A percentile compares a stretch with the other conserved stretches of the same genome.
These are phyloP conservation scores for Mycena metata DNA, from an alignment of 768 basidiomycete genomes.

Conservation along the genomic window DNA sequence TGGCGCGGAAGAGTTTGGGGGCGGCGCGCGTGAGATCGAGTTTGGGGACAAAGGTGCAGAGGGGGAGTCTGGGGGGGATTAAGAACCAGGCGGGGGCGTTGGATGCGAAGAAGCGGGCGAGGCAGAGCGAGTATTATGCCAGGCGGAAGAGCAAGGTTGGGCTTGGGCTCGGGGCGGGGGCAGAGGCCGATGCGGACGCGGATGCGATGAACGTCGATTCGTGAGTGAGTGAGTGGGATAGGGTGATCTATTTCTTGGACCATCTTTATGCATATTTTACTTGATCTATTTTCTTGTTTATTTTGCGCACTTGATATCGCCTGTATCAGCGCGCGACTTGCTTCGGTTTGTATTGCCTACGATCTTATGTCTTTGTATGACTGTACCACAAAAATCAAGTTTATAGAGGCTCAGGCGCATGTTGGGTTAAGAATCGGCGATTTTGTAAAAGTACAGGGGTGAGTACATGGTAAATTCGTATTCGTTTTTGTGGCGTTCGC, in stretches of 20 bases:
- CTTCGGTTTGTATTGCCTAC: constrained; percentile 29
- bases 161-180: not conserved
- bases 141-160: constrained; percentile 63
- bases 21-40: constrained; percentile 64
- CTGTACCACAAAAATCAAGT: not conserved
- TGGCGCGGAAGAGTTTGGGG: constrained; percentile 42
- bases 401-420: not conserved
- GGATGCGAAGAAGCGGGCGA: constrained; percentile 79
- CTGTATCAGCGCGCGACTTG: not conserved
- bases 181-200: constrained; percentile 28
- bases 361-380: constrained; percentile 26
- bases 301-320: not conserved
- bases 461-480: too few relatives aligned
- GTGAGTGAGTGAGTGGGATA: constrained; percentile 7
- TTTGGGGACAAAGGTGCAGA: constrained; percentile 57
- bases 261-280: constrained; percentile 26
- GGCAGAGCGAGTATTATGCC: constrained; percentile 80
- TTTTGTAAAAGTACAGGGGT: constrained; percentile 10
- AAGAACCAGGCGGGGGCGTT: constrained; percentile 55
- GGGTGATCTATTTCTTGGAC: constrained; percentile 1
- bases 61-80: constrained; percentile 53
- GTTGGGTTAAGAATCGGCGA: not conserved
- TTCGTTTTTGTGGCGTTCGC: too few relatives aligned
- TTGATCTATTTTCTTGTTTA: constrained; percentile 9
- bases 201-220: constrained; percentile 38